These are phyloP conservation scores for Fusarium nygamai DNA, from an alignment of 2,329 filamentous ascomycete genomes.

Conservation along the genomic window DNA sequence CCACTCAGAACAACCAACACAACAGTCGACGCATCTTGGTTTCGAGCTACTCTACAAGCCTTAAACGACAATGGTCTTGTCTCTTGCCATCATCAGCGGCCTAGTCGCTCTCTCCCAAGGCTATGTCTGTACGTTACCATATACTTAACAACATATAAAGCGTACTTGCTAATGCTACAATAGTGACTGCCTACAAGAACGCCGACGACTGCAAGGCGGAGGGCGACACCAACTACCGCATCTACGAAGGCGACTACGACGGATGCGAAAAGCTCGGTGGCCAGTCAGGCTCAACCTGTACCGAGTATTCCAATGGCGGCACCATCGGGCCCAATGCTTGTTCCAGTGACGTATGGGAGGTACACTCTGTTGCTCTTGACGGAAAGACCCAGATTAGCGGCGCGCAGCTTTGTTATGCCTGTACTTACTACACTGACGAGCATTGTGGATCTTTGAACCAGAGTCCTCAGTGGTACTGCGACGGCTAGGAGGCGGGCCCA, in stretches of 20 bases:
- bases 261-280: background rate
- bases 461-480: background rate
- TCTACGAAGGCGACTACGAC: background rate
- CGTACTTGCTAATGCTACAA: background rate
- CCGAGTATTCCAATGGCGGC: background rate
- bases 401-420: background rate
- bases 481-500: background rate
- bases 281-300: background rate
- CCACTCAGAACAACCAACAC: background rate
- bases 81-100: background rate
- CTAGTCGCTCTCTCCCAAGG: background rate
- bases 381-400: background rate
- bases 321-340: background rate
- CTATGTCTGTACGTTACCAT: background rate
- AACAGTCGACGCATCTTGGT: accelerated
- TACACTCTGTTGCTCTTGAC: background rate
- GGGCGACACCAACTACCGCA: background rate
- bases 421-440: background rate
- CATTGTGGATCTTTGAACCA: background rate
- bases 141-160: background rate
- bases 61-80: background rate
- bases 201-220: background rate
- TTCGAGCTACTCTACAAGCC: accelerated
- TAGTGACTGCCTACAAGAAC: background rate
- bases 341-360: background rate